A percentile compares a stretch with the other conserved stretches of the same genome.
phyloP scores from a whole-genome alignment of 441 rosid genomes.

The Populus hybrid region DNA sequence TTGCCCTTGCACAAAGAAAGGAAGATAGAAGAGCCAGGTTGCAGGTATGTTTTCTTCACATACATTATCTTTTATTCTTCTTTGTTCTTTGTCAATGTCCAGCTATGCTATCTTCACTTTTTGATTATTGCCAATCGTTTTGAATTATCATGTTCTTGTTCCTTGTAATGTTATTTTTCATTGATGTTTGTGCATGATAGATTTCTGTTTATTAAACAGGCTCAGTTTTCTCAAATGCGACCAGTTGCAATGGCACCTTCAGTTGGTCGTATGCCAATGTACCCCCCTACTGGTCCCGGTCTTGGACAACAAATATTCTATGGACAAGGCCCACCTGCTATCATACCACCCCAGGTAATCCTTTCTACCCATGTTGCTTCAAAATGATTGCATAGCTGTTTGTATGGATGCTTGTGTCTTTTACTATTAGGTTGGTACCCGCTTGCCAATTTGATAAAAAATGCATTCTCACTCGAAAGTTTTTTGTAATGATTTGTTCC shows the following conservation, averaged over 20 bases:
- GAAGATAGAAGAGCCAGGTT: conserved; percentile 71
- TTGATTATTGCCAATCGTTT: not conserved
- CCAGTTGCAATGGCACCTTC: conserved; percentile 59
- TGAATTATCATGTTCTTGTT: not conserved
- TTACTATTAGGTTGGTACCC: not conserved
- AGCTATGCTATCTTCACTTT: not conserved
- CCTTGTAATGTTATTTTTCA: not conserved
- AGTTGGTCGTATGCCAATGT: conserved; percentile 69
- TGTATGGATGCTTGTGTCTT: not conserved
- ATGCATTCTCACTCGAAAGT: not conserved
- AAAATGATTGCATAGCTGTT: not conserved
- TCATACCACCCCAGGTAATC: conserved; percentile 61
- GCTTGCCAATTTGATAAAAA: not conserved
- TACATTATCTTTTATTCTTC: not conserved
- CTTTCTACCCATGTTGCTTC: conserved; percentile 3
- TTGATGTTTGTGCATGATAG: not conserved
- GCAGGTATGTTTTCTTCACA: conserved; percentile 44
- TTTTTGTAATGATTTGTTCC: not conserved
- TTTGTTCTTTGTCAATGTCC: not conserved
- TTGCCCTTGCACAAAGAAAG: conserved; percentile 72
- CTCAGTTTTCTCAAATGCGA: conserved; percentile 75
- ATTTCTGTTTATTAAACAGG: conserved; percentile 33
- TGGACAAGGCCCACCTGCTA: conserved; percentile 76
- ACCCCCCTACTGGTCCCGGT: conserved; percentile 69
- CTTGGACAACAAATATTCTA: conserved; percentile 73